Evolutionary conservation across 2,329 filamentous ascomycete genomes (phyloP).

Genomic region (Xylaria sp.): DNA sequence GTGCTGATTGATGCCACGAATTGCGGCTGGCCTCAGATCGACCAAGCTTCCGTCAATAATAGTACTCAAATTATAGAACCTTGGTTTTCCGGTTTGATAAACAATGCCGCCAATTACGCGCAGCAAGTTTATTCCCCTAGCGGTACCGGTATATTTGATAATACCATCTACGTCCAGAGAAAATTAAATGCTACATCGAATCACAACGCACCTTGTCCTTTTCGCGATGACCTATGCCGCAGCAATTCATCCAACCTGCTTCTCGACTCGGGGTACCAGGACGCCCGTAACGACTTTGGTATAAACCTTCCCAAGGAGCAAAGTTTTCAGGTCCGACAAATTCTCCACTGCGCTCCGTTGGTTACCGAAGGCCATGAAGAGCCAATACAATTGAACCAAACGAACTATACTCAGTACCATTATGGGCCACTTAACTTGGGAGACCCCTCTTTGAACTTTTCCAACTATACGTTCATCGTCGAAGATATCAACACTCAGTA

Average conservation of each 20-base stretch:
- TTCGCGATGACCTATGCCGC: constrained; percentile 25
- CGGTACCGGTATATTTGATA: background rate
- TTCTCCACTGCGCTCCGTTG: constrained; percentile 33
- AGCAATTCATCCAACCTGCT: constrained; percentile 13
- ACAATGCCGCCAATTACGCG: constrained; percentile 30
- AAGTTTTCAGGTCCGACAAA: constrained; percentile 15
- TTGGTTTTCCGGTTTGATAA: background rate
- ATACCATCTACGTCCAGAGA: constrained; percentile 2
- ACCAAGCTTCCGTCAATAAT: background rate
- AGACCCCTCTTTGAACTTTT: background rate
- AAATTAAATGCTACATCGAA: background rate
- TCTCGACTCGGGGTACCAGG: constrained; percentile 26
- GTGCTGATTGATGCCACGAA: background rate
- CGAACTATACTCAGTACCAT: background rate
- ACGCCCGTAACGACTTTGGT: constrained; percentile 23
- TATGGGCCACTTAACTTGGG: background rate
- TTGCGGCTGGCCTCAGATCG: background rate
- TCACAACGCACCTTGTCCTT: constrained; percentile 30
- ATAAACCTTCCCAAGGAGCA: constrained; percentile 23
- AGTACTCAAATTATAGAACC: background rate
- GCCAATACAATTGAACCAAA: constrained; percentile 23
- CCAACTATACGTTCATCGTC: background rate
- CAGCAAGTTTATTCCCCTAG: constrained; percentile 29
- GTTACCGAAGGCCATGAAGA: constrained; percentile 22
- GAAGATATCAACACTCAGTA: background rate